A percentile compares a stretch with the other conserved stretches of the same genome.
These are phyloP conservation scores for Ceratocystis huliohia DNA, from an alignment of 2,329 filamentous ascomycete genomes.

Conservation along the genomic window DNA sequence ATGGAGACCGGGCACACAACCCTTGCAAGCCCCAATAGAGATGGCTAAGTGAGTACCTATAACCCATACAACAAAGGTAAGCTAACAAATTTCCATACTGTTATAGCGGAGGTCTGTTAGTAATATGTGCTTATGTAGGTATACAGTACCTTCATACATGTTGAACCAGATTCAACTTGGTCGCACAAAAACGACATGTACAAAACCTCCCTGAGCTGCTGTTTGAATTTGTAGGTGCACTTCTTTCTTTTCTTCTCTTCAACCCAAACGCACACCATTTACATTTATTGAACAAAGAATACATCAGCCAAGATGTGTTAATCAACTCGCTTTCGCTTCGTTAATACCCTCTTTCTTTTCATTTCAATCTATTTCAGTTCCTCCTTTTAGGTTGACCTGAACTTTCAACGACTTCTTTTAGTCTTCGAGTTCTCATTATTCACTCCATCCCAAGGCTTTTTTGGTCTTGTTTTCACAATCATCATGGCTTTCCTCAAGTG, in stretches of 20 bases:
- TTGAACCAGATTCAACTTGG: neutral
- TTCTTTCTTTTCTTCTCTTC: neutral
- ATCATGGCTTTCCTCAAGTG: constrained; percentile 68
- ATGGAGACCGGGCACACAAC: constrained; percentile 1
- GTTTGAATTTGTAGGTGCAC: neutral
- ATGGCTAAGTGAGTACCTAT: neutral
- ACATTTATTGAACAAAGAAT: constrained; percentile 8
- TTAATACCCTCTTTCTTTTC: neutral
- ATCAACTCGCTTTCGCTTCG: constrained; percentile 31
- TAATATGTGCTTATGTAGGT: neutral
- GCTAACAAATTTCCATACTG: neutral
- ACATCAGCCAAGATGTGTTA: constrained; percentile 46
- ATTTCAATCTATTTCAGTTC: constrained; percentile 23
- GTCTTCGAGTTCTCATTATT: constrained; percentile 41
- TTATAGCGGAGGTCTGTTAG: neutral
- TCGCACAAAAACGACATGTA: neutral
- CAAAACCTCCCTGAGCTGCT: neutral
- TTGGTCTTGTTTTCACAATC: constrained; percentile 61
- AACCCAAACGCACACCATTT: constrained; percentile 1
- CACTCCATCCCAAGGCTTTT: constrained; percentile 52
- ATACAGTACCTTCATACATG: neutral
- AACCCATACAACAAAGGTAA: neutral
- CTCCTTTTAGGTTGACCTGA: constrained; percentile 54
- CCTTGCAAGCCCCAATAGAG: neutral
- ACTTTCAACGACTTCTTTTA: constrained; percentile 42